A percentile compares a stretch with the other conserved stretches of the same genome.
phyloP scores from a whole-genome alignment of 805 yeast genomes.

The Metschnikowia continentalis region DNA sequence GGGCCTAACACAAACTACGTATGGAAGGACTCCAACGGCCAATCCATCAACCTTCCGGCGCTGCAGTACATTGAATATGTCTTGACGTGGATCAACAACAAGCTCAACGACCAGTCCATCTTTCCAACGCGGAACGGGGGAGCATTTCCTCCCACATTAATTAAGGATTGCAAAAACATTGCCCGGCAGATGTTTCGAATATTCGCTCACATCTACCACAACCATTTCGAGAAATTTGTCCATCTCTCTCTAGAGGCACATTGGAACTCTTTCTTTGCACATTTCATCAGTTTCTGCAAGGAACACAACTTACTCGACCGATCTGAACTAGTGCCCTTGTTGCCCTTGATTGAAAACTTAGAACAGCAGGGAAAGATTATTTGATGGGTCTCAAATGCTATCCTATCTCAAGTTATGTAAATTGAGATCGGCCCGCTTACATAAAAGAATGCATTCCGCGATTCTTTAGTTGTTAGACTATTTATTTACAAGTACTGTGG shows the following conservation, averaged over 20 bases:
- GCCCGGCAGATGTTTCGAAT: constrained; percentile 90
- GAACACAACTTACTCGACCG: constrained; percentile 80
- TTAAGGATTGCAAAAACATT: constrained; percentile 80
- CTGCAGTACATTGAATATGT: constrained; percentile 90
- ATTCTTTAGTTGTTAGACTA: not conserved
- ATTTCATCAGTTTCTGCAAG: constrained; percentile 79
- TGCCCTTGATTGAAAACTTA: constrained; percentile 69
- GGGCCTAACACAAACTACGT: constrained; percentile 88
- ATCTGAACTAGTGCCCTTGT: constrained; percentile 74
- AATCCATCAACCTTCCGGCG: constrained; percentile 85
- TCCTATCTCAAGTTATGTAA: too few species aligned
- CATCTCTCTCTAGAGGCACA: constrained; percentile 93
- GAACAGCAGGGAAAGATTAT: constrained; percentile 83
- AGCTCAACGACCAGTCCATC: constrained; percentile 80
- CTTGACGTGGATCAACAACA: constrained; percentile 81
- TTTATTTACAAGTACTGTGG: constrained; percentile 2
- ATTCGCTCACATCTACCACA: constrained; percentile 91
- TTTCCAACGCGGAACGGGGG: constrained; percentile 90
- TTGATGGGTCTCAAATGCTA: constrained; percentile 15
- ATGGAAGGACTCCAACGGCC: constrained; percentile 79
- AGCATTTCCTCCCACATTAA: constrained; percentile 84
- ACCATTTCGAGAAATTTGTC: constrained; percentile 90
- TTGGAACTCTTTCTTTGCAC: constrained; percentile 97
- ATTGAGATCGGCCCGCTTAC: not conserved
- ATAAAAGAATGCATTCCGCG: not conserved